A percentile compares a stretch with the other conserved stretches of the same genome.
phyloP scores from a whole-genome alignment of 1,284 basidiomycete genomes.

The Golubevia pallescens region DNA sequence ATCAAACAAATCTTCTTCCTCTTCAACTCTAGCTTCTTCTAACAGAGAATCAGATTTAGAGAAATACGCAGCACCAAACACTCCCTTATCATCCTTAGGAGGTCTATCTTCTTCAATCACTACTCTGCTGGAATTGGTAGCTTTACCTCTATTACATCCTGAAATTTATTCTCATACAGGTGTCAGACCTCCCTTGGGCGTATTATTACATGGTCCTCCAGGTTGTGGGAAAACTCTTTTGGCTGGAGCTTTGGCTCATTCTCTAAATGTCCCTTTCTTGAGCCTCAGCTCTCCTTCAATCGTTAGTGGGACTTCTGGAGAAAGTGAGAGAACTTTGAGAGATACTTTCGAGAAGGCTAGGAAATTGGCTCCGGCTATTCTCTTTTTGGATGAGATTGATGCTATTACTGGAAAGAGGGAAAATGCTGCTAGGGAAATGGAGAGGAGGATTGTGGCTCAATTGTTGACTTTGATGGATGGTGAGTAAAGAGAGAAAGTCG shows the following conservation, averaged over 20 bases:
- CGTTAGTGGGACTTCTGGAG: constrained; percentile 96
- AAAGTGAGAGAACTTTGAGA: constrained; percentile 91
- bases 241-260: constrained; percentile 26
- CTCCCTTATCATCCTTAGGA: constrained; percentile 77
- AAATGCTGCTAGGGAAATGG: constrained; percentile 91
- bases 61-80: background rate
- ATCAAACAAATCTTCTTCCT: background rate
- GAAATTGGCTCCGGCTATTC: constrained; percentile 53
- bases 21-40: background rate
- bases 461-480: constrained; percentile 97
- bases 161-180: constrained; percentile 94
- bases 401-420: constrained; percentile 97
- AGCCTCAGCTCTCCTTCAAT: constrained; percentile 91
- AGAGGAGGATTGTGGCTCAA: constrained; percentile 93
- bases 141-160: constrained; percentile 90
- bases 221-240: constrained; percentile 83
- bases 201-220: constrained; percentile 90
- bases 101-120: constrained; percentile 85
- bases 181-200: constrained; percentile 89
- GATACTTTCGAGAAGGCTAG: constrained; percentile 81
- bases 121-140: constrained; percentile 94
- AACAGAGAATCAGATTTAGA: background rate
- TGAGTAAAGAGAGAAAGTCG: too few species aligned
- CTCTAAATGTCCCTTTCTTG: constrained; percentile 77
- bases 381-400: constrained; percentile 83